Evolutionary conservation across 139 green algal genomes (phyloP).

Genomic region (Chlamydomonas sp.): DNA sequence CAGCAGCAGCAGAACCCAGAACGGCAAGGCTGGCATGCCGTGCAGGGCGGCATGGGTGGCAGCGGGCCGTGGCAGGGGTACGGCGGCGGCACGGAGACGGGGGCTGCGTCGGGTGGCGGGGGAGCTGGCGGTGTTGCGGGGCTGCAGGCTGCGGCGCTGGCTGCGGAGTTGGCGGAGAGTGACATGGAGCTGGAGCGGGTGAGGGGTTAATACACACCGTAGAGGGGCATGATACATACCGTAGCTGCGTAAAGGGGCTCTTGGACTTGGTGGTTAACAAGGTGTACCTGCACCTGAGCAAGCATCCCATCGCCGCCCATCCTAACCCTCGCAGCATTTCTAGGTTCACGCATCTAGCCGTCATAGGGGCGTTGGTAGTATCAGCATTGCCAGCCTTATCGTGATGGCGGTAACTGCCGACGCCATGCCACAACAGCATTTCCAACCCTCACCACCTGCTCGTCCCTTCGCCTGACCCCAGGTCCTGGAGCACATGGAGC

Average conservation of each 20-base stretch:
- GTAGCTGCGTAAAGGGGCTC: too few relatives aligned
- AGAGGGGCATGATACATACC: background rate
- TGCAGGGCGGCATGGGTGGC: background rate
- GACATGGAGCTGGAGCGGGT: conserved; percentile 57
- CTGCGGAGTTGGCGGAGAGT: conserved; percentile 55
- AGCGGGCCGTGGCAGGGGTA: background rate
- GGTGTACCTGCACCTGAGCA: too few relatives aligned
- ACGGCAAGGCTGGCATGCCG: background rate
- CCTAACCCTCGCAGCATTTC: background rate
- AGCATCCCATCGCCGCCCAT: too few relatives aligned
- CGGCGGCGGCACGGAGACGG: background rate
- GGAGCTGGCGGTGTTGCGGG: conserved; percentile 15
- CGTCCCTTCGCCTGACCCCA: too few relatives aligned
- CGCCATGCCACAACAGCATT: too few relatives aligned
- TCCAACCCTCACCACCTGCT: too few relatives aligned
- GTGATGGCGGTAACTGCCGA: too few relatives aligned
- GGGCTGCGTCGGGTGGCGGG: conserved; percentile 23
- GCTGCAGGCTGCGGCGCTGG: background rate
- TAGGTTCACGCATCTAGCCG: too few relatives aligned
- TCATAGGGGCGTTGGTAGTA: conserved; percentile 14
- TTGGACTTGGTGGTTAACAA: too few relatives aligned
- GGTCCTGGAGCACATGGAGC: too few relatives aligned
- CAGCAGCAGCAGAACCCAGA: background rate
- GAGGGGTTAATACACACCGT: background rate
- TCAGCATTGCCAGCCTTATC: conserved; percentile 20